Evolutionary conservation across 2,329 filamentous ascomycete species (phyloP).

Genomic region (Penicillium corylophilum): DNA sequence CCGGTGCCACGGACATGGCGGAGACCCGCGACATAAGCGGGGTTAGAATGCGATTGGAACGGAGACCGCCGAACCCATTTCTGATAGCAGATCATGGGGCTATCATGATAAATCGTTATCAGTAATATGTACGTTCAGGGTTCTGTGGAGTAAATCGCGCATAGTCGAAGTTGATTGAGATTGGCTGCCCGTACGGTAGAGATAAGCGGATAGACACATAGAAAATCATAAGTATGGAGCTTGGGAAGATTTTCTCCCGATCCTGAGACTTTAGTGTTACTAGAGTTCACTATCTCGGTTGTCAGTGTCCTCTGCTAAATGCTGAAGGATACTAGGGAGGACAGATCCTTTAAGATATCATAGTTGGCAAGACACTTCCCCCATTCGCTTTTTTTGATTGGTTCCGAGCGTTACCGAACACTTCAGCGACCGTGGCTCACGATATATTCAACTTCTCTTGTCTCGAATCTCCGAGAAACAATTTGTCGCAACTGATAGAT

Average conservation of each 20-base stretch:
- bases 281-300: background rate
- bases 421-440: background rate
- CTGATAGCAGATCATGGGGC: background rate
- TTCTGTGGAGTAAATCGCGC: background rate
- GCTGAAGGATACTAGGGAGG: background rate
- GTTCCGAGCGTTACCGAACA: background rate
- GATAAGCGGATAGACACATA: background rate
- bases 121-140: background rate
- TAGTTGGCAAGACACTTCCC: background rate
- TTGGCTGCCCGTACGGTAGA: background rate
- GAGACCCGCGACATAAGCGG: slow-evolving; percentile 4
- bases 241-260: background rate
- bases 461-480: background rate
- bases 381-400: background rate
- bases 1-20: background rate
- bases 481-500: too few relatives aligned
- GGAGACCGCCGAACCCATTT: slow-evolving; percentile 12
- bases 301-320: too few relatives aligned
- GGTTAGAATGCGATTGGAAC: slow-evolving; percentile 6
- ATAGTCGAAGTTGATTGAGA: background rate
- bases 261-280: too few relatives aligned
- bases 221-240: background rate
- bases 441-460: background rate
- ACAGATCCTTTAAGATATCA: background rate
- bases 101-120: background rate